These are phyloP conservation scores for Multifurca ochricompacta DNA, from an alignment of 768 basidiomycete species.

Conservation along the genomic window DNA sequence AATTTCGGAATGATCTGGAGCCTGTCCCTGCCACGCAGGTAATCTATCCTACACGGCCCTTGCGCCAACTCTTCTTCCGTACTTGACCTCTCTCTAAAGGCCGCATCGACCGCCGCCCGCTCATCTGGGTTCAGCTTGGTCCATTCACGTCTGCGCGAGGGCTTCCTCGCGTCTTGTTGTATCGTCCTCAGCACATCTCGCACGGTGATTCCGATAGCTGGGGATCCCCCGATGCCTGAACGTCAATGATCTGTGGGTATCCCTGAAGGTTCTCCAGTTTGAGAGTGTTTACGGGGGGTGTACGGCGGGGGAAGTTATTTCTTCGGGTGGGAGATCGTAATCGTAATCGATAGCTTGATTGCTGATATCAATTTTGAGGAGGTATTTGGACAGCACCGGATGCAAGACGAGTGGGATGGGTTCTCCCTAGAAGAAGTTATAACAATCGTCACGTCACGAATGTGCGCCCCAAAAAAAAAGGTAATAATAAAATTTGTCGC, in stretches of 20 bases:
- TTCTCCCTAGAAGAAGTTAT: background rate
- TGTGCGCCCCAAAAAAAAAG: background rate
- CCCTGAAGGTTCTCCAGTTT: background rate
- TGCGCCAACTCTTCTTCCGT: background rate
- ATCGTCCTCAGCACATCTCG: background rate
- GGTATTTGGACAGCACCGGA: background rate
- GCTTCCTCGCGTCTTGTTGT: background rate
- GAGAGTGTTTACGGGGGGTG: background rate
- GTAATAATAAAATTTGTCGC: too few relatives aligned
- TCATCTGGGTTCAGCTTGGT: background rate
- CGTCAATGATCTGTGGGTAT: background rate
- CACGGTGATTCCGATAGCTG: background rate
- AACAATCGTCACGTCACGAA: background rate
- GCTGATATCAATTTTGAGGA: background rate
- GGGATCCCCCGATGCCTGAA: background rate
- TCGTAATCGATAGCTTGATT: background rate
- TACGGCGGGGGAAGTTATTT: background rate
- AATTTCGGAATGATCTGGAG: background rate
- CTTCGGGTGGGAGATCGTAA: background rate
- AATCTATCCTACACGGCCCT: background rate
- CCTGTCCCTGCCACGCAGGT: background rate
- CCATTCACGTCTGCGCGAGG: background rate
- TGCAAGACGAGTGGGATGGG: constrained; percentile 1
- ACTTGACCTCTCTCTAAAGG: background rate
- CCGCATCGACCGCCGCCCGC: background rate